Evolutionary conservation across 2,329 filamentous ascomycete genomes (phyloP), one percentile per base, ranked within the genome.

Genomic region (Phialemonium atrogriseum): DNA sequence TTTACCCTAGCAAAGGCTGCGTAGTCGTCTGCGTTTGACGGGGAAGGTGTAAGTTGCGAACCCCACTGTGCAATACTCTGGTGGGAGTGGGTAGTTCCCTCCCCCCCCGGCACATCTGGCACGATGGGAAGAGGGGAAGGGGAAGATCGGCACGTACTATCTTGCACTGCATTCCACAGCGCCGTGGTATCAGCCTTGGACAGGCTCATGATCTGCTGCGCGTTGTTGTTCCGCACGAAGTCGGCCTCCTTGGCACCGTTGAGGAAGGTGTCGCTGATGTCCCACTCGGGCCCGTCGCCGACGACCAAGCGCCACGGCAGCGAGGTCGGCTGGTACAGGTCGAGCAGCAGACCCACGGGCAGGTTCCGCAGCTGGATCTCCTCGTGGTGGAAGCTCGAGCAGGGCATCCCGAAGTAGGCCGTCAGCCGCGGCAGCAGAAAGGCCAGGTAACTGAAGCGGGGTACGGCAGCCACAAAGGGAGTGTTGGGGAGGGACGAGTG

Each of bases 131-230:
- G 4, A 26, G 10, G 17, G 32, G 4, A 24, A 14, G 11, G 22
- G 7, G 18, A 12, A 17, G 21, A 11, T 17, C 25, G 15, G 12
- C 10, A 56, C 68, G 39, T 58, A 80, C 75, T 83, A 44, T 83
- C 74, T 53, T 80, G 70, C 24, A 94, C 84, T 8, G 84, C 73
- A 42, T 79, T 72, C 86, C 88, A 95, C 20, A 95, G 66, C 19
- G 80, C 73, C 7, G 79, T 84, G 10, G 84, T 91, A 53, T 94
- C 79, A 27, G 84, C 77, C 53, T 87, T 88, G 38, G 81, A 86
- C 48, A 95, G 64, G 33, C 78, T 80, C 85, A 94, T 94, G 49
- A 94, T 88, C 38, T 83, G 80, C 52, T 89, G 87, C 11, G 85
- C 86, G 33, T 83, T 91, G 26, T 87, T 86, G 45, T 91, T 89